Percentiles rank a stretch among this genome's conserved stretches.
Conservation (phyloP, 2,329 filamentous ascomycete genomes). For the Penicillium sp. region DNA sequence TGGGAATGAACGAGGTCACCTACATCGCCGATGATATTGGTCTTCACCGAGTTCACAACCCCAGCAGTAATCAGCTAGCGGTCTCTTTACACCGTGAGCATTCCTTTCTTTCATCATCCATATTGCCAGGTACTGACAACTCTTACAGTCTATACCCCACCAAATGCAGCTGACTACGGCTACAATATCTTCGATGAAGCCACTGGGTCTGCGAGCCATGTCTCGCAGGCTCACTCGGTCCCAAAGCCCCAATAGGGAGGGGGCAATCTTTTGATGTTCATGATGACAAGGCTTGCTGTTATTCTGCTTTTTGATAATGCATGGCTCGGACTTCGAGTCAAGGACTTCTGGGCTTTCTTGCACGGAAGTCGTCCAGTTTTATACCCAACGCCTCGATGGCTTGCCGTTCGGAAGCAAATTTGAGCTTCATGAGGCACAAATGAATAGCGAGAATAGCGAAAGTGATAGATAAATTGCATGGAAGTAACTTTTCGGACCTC, state of each 20-base stretch:
- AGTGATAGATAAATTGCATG: not conserved
- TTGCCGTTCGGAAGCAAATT: not conserved
- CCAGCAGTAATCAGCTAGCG: slow-evolving; percentile 25
- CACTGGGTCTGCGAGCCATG: slow-evolving; percentile 28
- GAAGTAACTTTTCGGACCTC: too few relatives aligned
- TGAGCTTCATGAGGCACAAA: not conserved
- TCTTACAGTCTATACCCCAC: slow-evolving; percentile 31
- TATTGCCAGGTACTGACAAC: not conserved
- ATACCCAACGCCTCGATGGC: not conserved
- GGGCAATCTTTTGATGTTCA: not conserved
- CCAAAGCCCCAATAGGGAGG: slow-evolving; percentile 2
- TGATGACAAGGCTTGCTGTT: not conserved
- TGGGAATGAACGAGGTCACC: slow-evolving; percentile 29
- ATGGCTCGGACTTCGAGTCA: not conserved
- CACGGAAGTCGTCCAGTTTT: not conserved
- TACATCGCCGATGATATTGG: slow-evolving; percentile 36
- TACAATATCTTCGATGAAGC: slow-evolving; percentile 32
- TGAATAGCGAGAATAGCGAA: not conserved
- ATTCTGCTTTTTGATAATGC: not conserved
- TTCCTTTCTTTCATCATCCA: not conserved
- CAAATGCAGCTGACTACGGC: slow-evolving; percentile 34
- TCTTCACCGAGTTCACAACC: slow-evolving; percentile 32
- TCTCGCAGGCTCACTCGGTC: slow-evolving; percentile 25
- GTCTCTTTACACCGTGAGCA: slow-evolving; percentile 33
- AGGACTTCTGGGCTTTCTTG: not conserved